These are phyloP conservation scores for Pichiaceae sp. DNA, from an alignment of 1,139 yeast species.

Conservation along the genomic window DNA sequence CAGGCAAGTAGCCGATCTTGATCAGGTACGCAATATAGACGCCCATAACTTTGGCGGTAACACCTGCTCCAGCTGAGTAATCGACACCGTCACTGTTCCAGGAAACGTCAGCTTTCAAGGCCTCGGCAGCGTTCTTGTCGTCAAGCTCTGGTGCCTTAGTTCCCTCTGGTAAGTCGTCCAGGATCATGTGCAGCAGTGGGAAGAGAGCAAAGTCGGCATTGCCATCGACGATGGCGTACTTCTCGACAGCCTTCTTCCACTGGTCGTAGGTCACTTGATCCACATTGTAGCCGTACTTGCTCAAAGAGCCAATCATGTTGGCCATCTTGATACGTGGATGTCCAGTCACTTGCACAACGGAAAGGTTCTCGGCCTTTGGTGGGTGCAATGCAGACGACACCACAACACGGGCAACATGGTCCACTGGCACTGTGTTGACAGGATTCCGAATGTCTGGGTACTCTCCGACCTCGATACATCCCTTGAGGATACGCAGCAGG, in stretches of 20 bases:
- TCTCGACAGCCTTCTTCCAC: slow-evolving; percentile 76
- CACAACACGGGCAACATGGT: slow-evolving; percentile 90
- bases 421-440: slow-evolving; percentile 97
- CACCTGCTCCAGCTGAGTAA: slow-evolving; percentile 62
- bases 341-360: slow-evolving; percentile 94
- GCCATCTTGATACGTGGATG: slow-evolving; percentile 85
- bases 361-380: slow-evolving; percentile 39
- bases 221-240: slow-evolving; percentile 56
- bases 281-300: slow-evolving; percentile 65
- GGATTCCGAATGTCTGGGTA: slow-evolving; percentile 81
- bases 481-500: slow-evolving; percentile 87
- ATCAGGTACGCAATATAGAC: slow-evolving; percentile 72
- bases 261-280: slow-evolving; percentile 55
- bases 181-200: slow-evolving; percentile 88
- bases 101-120: slow-evolving; percentile 51
- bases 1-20: slow-evolving; percentile 68
- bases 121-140: slow-evolving; percentile 64
- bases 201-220: slow-evolving; percentile 72
- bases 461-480: slow-evolving; percentile 79
- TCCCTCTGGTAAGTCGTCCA: slow-evolving; percentile 83
- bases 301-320: slow-evolving; percentile 60
- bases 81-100: slow-evolving; percentile 48
- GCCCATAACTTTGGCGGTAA: slow-evolving; percentile 58
- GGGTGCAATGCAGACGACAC: slow-evolving; percentile 80
- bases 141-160: slow-evolving; percentile 95